Conservation (phyloP, 441 rosid genomes). For the Aleurites moluccanus region DNA sequence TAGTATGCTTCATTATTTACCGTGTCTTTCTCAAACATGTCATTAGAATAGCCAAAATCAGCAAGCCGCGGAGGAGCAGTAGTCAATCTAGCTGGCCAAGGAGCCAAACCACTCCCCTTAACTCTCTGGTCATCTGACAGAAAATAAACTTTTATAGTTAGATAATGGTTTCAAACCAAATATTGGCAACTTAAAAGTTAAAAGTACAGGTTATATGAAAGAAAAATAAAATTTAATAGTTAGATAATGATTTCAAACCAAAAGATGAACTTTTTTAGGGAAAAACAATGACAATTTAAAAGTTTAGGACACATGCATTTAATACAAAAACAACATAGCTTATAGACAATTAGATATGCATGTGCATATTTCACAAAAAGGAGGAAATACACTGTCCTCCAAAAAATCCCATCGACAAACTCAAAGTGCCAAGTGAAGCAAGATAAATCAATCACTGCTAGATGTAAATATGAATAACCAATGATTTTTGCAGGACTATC, state of each 20-base stretch:
- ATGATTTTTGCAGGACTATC: not conserved
- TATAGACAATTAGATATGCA: not conserved
- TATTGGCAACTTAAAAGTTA: too few relatives aligned
- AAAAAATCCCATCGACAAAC: not conserved
- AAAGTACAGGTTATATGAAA: too few relatives aligned
- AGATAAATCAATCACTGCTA: not conserved
- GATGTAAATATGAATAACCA: not conserved
- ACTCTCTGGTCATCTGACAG: slow-evolving; percentile 67
- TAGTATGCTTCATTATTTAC: slow-evolving; percentile 36
- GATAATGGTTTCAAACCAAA: not conserved
- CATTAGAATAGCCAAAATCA: slow-evolving; percentile 79
- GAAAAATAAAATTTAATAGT: too few relatives aligned
- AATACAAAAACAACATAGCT: not conserved
- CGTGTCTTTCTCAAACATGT: slow-evolving; percentile 80
- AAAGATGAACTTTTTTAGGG: too few relatives aligned
- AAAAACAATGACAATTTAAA: not conserved
- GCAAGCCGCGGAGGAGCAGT: slow-evolving; percentile 86
- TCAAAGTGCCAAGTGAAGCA: not conserved
- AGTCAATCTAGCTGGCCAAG: slow-evolving; percentile 95
- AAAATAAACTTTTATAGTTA: slow-evolving; percentile 12
- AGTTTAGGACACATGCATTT: not conserved
- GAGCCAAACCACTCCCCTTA: slow-evolving; percentile 89
- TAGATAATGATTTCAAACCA: too few relatives aligned
- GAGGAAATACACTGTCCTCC: not conserved
- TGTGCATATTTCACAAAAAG: not conserved